A percentile compares a stretch with the other conserved stretches of the same genome.
Conservation (phyloP, 2,329 filamentous ascomycete genomes). For the Trichothecium sympodiale region DNA sequence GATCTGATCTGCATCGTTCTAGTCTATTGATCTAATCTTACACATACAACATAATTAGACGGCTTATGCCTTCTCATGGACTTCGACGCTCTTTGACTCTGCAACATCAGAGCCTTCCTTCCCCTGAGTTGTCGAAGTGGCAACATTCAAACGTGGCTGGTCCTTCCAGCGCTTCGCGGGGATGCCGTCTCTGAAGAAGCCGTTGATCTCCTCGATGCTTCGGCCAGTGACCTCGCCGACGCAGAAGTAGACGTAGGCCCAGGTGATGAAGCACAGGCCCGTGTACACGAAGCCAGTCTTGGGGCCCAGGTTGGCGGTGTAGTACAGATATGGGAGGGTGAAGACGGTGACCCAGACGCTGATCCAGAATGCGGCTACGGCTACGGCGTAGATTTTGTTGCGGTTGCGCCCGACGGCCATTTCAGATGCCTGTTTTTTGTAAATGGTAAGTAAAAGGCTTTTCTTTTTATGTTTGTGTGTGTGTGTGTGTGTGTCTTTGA, state of each 20-base stretch:
- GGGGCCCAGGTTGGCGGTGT: conserved; percentile 22
- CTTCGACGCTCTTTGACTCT: too few relatives aligned
- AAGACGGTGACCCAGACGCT: conserved; percentile 29
- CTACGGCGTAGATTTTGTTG: conserved; percentile 31
- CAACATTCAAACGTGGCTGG: conserved; percentile 9
- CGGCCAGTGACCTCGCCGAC: conserved; percentile 18
- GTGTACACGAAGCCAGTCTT: conserved; percentile 27
- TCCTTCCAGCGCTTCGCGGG: conserved; percentile 15
- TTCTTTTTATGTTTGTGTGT: too few relatives aligned
- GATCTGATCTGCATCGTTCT: too few relatives aligned
- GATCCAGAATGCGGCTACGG: conserved; percentile 31
- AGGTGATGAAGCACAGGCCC: conserved; percentile 18
- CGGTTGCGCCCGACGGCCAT: conserved; percentile 36
- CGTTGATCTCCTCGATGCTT: conserved; percentile 17
- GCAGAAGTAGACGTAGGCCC: conserved; percentile 25
- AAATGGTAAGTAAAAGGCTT: background rate
- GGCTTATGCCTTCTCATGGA: too few relatives aligned
- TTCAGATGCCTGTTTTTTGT: conserved; percentile 22
- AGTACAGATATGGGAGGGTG: conserved; percentile 28
- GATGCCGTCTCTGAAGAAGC: conserved; percentile 12
- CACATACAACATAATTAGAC: too few relatives aligned
- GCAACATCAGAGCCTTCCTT: too few relatives aligned
- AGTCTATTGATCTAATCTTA: too few relatives aligned
- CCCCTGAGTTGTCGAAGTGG: too few relatives aligned
- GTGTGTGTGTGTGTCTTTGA: too few relatives aligned